Evolutionary conservation across 31 red algal species (phyloP).

Genomic region (Asparagopsis taxiformis): DNA sequence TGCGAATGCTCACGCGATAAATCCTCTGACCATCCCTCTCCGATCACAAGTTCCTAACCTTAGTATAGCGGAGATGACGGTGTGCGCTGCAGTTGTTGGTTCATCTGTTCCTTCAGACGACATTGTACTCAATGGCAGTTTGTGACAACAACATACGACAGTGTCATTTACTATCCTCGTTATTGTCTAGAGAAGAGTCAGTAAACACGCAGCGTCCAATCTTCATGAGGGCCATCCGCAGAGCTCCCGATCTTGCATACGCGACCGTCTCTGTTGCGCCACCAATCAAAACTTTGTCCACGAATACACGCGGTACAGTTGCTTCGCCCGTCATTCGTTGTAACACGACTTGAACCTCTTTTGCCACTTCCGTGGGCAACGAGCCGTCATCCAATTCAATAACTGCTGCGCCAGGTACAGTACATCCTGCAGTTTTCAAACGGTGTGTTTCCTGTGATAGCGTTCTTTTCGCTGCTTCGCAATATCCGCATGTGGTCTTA

Average conservation of each 20-base stretch:
- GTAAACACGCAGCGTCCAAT: constrained; percentile 15
- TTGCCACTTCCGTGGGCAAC: constrained; percentile 28
- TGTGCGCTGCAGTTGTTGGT: too few relatives aligned
- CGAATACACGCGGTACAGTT: constrained; percentile 58
- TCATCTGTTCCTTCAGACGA: too few relatives aligned
- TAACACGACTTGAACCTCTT: constrained; percentile 25
- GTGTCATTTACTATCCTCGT: too few relatives aligned
- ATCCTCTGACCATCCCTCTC: too few relatives aligned
- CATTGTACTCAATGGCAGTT: too few relatives aligned
- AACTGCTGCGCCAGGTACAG: constrained; percentile 19
- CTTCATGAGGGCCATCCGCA: constrained; percentile 50
- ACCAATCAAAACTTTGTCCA: constrained; percentile 36
- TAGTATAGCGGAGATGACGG: too few relatives aligned
- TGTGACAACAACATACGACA: too few relatives aligned
- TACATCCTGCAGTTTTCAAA: constrained; percentile 19
- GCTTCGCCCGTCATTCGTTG: constrained; percentile 34
- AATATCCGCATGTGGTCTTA: constrained; percentile 40
- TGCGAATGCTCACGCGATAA: too few relatives aligned
- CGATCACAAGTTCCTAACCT: too few relatives aligned
- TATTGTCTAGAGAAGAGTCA: too few relatives aligned
- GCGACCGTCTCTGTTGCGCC: constrained; percentile 39
- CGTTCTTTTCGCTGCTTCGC: constrained; percentile 37
- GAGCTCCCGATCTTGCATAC: constrained; percentile 32
- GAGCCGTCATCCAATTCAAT: constrained; percentile 43
- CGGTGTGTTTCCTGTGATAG: constrained; percentile 6